Evolutionary conservation across 805 yeast genomes (phyloP), one percentile per base, ranked within the genome.

Genomic region (Millerago galiae): DNA sequence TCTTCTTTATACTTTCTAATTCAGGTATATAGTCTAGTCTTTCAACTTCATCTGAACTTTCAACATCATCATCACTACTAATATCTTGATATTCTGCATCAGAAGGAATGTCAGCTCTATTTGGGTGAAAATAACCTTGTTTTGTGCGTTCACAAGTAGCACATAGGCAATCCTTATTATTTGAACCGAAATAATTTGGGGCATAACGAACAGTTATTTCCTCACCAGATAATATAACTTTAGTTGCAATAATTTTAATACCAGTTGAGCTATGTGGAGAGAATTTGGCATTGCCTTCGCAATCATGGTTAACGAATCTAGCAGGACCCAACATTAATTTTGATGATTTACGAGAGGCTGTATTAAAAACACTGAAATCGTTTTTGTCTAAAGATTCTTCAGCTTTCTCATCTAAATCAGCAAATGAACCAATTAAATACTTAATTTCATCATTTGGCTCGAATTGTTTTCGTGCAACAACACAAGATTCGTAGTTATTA

Each of bases 271-370:
- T 15, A 0, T 46, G 43, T 3, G 67, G 52, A 5, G 55, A 47
- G 46, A 72, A 70, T 31, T 54, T 55, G 2, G 70, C 61, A 49
- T 71, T 72, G 5, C 72, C 63, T n/a, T 60, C 47, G 50, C 77
- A 72, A 49, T 71, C 70, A 48, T 72, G 77, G 49, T 72, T 72
- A 8, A 71, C 67, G 48, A 72, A 72, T 31, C 77, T 55, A 12
- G 69, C 62, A 0, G 76, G 77, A 0, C 77, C 77, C 32, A 72
- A 56, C 74, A 72, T 67, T 24, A 71, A 52, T 40, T 71, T 63
- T 16, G 64, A 55, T 3, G 49, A 52, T 10, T 57, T 57, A 1
- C 35, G 16, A 9, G 46, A 48, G 9, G 71, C 52, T 5, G 71
- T 58, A 40, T 66, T 59, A 33, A 71, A 62, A 24, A 71, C 62